A percentile compares a stretch with the other conserved stretches of the same genome.
Conservation (phyloP, 208 protist species). For the Leishmania tarentolae region DNA sequence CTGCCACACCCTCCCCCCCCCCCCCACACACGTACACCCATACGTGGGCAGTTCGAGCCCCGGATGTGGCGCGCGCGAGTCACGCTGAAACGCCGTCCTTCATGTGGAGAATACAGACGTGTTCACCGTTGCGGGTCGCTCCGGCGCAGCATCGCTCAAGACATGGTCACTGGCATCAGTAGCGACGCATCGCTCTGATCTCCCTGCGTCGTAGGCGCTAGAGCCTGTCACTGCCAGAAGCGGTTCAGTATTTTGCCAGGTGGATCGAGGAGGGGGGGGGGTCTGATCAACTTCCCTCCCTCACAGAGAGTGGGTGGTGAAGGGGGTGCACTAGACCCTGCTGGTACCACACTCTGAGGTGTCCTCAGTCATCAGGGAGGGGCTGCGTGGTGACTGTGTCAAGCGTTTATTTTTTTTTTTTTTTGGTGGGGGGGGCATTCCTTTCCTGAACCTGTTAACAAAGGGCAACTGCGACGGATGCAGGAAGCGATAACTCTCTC, state of each 20-base stretch:
- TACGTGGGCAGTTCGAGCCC: background rate
- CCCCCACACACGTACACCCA: background rate
- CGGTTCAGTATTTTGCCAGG: background rate
- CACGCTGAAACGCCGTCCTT: background rate
- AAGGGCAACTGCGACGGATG: no score
- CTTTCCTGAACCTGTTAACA: no score
- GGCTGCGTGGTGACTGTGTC: no score
- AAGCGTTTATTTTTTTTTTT: no score
- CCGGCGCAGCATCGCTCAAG: background rate
- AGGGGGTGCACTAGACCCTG: background rate
- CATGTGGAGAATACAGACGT: background rate
- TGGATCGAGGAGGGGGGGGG: background rate
- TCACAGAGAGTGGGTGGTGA: background rate
- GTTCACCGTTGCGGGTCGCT: background rate
- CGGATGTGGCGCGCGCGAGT: background rate
- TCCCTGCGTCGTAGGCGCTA: no score
- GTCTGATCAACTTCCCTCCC: background rate
- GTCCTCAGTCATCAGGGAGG: background rate
- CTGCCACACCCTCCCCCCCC: no score
- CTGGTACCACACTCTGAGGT: background rate
- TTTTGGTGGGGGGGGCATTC: no score
- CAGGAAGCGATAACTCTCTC: no score
- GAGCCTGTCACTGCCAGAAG: background rate
- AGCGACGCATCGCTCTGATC: no score
- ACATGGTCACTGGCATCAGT: background rate